A percentile compares a stretch with the other conserved stretches of the same genome.
Evolutionary conservation across 768 basidiomycete species (phyloP).

Genomic region (Lepiota venenata): DNA sequence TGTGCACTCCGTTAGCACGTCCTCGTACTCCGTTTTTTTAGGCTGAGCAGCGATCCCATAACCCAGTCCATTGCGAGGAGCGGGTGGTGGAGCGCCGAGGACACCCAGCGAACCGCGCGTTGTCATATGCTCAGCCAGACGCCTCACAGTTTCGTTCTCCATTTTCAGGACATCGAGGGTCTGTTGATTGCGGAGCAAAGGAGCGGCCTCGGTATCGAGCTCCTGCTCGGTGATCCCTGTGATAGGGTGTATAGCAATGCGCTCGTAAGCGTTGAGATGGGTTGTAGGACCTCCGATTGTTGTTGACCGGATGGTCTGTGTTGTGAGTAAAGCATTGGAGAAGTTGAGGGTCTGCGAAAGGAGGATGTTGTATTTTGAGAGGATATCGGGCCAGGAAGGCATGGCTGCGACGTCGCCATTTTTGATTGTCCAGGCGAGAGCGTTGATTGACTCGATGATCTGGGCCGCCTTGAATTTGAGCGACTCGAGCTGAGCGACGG

Average conservation of each 20-base stretch:
- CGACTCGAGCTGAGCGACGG: slow-evolving; percentile 71
- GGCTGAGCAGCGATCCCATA: slow-evolving; percentile 13
- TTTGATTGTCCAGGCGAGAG: slow-evolving; percentile 62
- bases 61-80: slow-evolving; percentile 12
- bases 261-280: slow-evolving; percentile 51
- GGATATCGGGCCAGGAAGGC: slow-evolving; percentile 83
- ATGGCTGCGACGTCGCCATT: slow-evolving; percentile 54
- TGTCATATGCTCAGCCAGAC: slow-evolving; percentile 63
- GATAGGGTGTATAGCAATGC: slow-evolving; percentile 66
- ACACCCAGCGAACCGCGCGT: slow-evolving; percentile 55
- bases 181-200: slow-evolving; percentile 75
- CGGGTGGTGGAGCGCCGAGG: slow-evolving; percentile 34
- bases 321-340: slow-evolving; percentile 53
- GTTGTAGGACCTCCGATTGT: slow-evolving; percentile 8
- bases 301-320: slow-evolving; percentile 6
- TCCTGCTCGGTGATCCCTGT: slow-evolving; percentile 56
- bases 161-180: slow-evolving; percentile 69
- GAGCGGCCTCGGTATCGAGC: slow-evolving; percentile 71
- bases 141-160: slow-evolving; percentile 71
- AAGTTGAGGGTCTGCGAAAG: slow-evolving; percentile 82
- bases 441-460: slow-evolving; percentile 73
- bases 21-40: slow-evolving; percentile 52
- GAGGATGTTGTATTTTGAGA: slow-evolving; percentile 82
- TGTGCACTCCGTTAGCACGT: slow-evolving; percentile 63
- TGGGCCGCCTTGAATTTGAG: slow-evolving; percentile 74